phyloP scores from a whole-genome alignment of 2,329 filamentous ascomycete genomes.

The Nigrograna mackinnonii region DNA sequence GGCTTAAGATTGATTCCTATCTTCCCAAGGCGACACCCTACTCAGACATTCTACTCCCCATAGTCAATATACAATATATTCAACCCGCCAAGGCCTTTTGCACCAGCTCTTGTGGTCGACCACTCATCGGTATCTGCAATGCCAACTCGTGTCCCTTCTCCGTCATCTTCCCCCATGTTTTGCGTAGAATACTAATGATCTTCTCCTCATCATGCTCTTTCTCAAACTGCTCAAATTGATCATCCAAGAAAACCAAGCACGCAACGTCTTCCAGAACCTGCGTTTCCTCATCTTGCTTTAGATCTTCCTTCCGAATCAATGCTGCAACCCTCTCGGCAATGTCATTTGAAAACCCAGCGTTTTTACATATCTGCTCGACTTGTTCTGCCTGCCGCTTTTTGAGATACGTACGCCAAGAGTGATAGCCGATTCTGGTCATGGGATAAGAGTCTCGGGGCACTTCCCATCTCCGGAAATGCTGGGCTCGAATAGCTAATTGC shows the following conservation, averaged over 20 bases:
- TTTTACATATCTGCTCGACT: conserved; percentile 56
- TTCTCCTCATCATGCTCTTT: conserved; percentile 75
- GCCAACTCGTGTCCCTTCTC: conserved; percentile 37
- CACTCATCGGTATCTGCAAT: conserved; percentile 36
- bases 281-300: conserved; percentile 66
- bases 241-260: conserved; percentile 84
- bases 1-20: too few species aligned
- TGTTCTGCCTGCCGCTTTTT: conserved; percentile 73
- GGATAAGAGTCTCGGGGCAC: conserved; percentile 75
- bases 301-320: conserved; percentile 78
- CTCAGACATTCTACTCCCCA: too few species aligned
- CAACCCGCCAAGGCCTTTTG: conserved; percentile 37
- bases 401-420: conserved; percentile 76
- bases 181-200: conserved; percentile 58
- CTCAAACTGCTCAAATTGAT: conserved; percentile 83
- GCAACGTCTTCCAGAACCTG: conserved; percentile 84
- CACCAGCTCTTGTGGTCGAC: conserved; percentile 29
- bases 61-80: too few species aligned
- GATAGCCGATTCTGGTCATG: conserved; percentile 74
- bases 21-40: too few species aligned
- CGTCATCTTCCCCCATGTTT: conserved; percentile 47
- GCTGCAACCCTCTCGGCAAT: conserved; percentile 66
- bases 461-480: conserved; percentile 87
- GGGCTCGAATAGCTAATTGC: conserved; percentile 77
- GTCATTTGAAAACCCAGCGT: conserved; percentile 53